Conservation (phyloP, 1,284 basidiomycete species). For the Testicularia cyperi region DNA sequence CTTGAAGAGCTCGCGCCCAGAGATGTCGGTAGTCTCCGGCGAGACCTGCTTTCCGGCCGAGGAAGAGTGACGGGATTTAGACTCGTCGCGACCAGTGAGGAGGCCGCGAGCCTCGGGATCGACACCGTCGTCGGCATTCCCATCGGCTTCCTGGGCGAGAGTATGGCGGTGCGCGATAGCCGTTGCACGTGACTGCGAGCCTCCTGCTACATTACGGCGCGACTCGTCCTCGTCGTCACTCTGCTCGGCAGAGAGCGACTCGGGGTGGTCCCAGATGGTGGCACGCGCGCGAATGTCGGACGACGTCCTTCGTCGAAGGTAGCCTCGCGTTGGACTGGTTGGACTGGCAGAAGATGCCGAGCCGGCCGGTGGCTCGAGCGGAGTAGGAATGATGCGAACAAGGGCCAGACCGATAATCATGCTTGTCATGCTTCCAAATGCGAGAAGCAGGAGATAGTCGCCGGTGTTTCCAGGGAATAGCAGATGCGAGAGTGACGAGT, state of each 20-base stretch:
- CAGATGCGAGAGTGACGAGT: conserved; percentile 70
- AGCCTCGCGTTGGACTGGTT: too few relatives aligned
- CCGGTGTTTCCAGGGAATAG: conserved; percentile 73
- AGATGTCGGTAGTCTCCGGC: conserved; percentile 61
- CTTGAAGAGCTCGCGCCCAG: conserved; percentile 64
- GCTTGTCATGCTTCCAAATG: conserved; percentile 71
- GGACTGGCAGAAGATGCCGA: too few relatives aligned
- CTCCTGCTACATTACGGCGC: neutral
- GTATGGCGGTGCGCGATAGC: neutral
- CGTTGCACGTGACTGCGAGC: neutral
- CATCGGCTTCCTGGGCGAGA: neutral
- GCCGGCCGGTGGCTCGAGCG: conserved; percentile 10
- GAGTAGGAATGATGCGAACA: conserved; percentile 67
- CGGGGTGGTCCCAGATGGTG: conserved; percentile 30
- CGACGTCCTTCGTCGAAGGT: conserved; percentile 30
- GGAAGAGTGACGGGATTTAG: conserved; percentile 1
- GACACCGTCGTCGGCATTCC: neutral
- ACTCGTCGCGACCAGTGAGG: conserved; percentile 14
- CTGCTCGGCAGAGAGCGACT: conserved; percentile 11
- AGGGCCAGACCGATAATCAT: conserved; percentile 71
- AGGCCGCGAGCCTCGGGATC: conserved; percentile 23
- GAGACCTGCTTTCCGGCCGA: conserved; percentile 8
- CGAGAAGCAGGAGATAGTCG: conserved; percentile 70
- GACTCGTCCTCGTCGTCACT: conserved; percentile 22
- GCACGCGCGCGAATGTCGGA: conserved; percentile 46